phyloP scores from a whole-genome alignment of 2,329 filamentous ascomycete species.

The Penicillium freii region DNA sequence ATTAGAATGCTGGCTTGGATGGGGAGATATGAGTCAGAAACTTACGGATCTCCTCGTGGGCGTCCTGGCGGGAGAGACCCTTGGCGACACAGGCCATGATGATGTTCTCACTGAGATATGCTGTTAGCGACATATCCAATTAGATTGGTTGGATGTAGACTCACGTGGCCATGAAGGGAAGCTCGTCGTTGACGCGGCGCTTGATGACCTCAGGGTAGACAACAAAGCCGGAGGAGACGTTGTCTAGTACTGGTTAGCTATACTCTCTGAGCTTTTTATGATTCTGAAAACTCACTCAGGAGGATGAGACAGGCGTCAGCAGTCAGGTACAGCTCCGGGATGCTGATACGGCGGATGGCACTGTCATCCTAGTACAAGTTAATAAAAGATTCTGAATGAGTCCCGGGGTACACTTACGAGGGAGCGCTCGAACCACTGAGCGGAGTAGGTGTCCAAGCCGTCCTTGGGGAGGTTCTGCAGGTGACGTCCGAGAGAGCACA shows the following conservation, averaged over 20 bases:
- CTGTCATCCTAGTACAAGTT: conserved; percentile 58
- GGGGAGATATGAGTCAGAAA: neutral
- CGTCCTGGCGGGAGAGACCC: conserved; percentile 72
- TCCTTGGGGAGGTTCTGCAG: conserved; percentile 55
- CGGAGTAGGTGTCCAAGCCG: conserved; percentile 64
- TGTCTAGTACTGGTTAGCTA: conserved; percentile 50
- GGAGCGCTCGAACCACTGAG: conserved; percentile 75
- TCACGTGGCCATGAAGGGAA: conserved; percentile 81
- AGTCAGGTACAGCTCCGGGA: conserved; percentile 66
- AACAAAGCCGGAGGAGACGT: conserved; percentile 67
- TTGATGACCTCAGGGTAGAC: conserved; percentile 75
- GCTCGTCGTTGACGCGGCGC: conserved; percentile 66
- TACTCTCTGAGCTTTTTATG: neutral
- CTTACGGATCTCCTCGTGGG: conserved; percentile 77
- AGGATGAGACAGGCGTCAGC: conserved; percentile 58
- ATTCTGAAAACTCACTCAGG: conserved; percentile 28
- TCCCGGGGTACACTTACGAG: conserved; percentile 43
- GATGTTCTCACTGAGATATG: conserved; percentile 47
- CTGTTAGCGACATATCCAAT: conserved; percentile 17
- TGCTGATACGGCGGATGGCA: conserved; percentile 58
- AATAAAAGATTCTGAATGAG: conserved; percentile 2
- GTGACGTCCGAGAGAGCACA: conserved; percentile 59
- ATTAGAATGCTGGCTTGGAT: neutral
- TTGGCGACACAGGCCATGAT: conserved; percentile 75
- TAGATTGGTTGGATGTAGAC: conserved; percentile 19